phyloP scores from a whole-genome alignment of 441 rosid genomes.

The Gossypium gossypioides region DNA sequence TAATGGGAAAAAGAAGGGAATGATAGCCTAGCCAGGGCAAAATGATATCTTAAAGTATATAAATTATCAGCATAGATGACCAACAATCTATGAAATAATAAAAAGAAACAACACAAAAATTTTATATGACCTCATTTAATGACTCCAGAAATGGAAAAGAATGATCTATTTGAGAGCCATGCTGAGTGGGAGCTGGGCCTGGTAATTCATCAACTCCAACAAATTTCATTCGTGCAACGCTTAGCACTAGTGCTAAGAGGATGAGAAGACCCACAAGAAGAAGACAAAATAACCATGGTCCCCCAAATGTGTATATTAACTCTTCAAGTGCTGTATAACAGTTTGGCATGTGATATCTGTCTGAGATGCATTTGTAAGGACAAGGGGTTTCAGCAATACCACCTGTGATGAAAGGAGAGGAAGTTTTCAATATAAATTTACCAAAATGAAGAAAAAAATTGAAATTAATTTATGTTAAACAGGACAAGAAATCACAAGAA shows the following conservation, averaged over 20 bases:
- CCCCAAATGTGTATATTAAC: constrained; percentile 96
- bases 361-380: constrained; percentile 83
- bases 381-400: constrained; percentile 92
- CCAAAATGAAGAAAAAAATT: not conserved
- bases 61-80: not conserved
- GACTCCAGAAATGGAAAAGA: constrained; percentile 98
- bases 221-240: constrained; percentile 97
- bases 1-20: not conserved
- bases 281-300: constrained; percentile 95
- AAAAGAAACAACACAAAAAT: constrained; percentile 5
- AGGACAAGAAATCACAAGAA: not conserved
- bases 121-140: constrained; percentile 71
- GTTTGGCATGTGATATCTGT: constrained; percentile 94
- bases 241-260: constrained; percentile 87
- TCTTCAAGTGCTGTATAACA: constrained; percentile 99
- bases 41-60: not conserved
- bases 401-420: constrained; percentile 40
- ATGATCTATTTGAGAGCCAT: constrained; percentile 91
- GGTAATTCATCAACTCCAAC: constrained; percentile 93
- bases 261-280: constrained; percentile 82
- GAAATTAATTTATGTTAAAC: not conserved
- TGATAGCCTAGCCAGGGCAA: not conserved
- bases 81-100: not conserved
- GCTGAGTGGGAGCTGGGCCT: constrained; percentile 93
- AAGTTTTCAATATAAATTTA: not conserved